phyloP scores from a whole-genome alignment of 805 yeast species.

The Ogataea saltuana region DNA sequence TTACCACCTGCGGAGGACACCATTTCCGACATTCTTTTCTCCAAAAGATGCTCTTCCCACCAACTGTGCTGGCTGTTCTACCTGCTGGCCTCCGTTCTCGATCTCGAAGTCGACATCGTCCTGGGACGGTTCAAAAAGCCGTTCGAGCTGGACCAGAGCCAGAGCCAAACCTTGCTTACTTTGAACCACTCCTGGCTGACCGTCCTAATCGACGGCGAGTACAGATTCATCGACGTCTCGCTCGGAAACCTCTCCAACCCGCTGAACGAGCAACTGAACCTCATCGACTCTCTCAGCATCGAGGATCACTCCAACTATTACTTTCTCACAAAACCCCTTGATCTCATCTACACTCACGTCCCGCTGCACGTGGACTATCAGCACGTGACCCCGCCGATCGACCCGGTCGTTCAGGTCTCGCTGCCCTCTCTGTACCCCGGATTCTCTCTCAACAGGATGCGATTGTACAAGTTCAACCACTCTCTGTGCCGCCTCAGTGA shows the following conservation, averaged over 20 bases:
- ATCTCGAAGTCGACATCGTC: conserved; percentile 73
- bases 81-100: conserved; percentile 66
- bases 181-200: conserved; percentile 90
- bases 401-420: conserved; percentile 71
- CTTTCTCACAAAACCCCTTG: conserved; percentile 75
- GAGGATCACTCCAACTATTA: conserved; percentile 46
- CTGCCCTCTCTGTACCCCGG: conserved; percentile 88
- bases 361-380: conserved; percentile 81
- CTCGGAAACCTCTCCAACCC: conserved; percentile 63
- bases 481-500: conserved; percentile 73
- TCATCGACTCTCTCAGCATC: conserved; percentile 29
- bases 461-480: conserved; percentile 69
- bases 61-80: conserved; percentile 79
- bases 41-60: conserved; percentile 39
- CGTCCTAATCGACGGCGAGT: conserved; percentile 70
- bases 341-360: conserved; percentile 79
- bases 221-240: conserved; percentile 76
- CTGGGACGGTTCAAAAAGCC: conserved; percentile 85
- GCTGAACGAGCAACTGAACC: conserved; percentile 43
- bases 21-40: conserved; percentile 31
- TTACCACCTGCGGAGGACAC: conserved; percentile 29
- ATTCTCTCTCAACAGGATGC: conserved; percentile 59
- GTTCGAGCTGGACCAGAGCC: conserved; percentile 46
- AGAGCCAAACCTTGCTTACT: conserved; percentile 48
- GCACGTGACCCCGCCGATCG: conserved; percentile 83